A percentile compares a stretch with the other conserved stretches of the same genome.
These are phyloP conservation scores for Lepidopterella palustris DNA, from an alignment of 495 filamentous ascomycete genomes.

Conservation along the genomic window DNA sequence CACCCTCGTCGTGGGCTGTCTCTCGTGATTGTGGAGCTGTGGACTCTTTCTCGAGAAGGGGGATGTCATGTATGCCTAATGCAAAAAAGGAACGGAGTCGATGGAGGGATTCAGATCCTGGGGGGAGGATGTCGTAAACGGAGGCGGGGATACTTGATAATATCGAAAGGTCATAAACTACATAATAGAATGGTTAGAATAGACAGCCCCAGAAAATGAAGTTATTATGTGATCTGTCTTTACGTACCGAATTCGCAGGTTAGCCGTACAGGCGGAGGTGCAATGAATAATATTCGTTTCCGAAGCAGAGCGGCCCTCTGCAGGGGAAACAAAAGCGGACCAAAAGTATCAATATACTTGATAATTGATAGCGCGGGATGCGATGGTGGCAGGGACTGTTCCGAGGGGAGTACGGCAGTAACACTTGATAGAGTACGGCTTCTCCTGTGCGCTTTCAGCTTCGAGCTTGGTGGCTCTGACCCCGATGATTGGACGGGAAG, in stretches of 20 bases:
- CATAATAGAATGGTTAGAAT: not conserved
- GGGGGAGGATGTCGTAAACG: conserved; percentile 56
- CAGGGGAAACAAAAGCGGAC: conserved; percentile 83
- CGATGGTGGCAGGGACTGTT: conserved; percentile 64
- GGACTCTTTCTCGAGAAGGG: conserved; percentile 55
- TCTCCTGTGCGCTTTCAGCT: conserved; percentile 16
- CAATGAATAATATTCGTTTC: conserved; percentile 79
- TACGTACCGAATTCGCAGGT: conserved; percentile 79
- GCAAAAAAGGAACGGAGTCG: conserved; percentile 82
- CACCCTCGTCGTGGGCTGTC: conserved; percentile 35
- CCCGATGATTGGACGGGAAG: conserved; percentile 6
- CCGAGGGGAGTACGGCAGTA: conserved; percentile 43
- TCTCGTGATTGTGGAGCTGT: not conserved
- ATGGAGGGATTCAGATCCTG: conserved; percentile 46
- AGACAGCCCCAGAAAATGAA: not conserved
- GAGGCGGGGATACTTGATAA: conserved; percentile 69
- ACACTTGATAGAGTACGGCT: conserved; percentile 21
- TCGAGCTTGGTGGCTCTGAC: not conserved
- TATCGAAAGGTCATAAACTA: conserved; percentile 91
- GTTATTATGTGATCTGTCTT: not conserved
- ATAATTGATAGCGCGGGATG: conserved; percentile 83
- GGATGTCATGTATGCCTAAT: conserved; percentile 87
- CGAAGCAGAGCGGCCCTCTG: conserved; percentile 82
- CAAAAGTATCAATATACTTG: conserved; percentile 71
- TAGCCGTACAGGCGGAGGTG: conserved; percentile 74